Base-by-base conservation (phyloP, 2,329 filamentous ascomycete genomes). In the Dactylella cylindrospora region DNA sequence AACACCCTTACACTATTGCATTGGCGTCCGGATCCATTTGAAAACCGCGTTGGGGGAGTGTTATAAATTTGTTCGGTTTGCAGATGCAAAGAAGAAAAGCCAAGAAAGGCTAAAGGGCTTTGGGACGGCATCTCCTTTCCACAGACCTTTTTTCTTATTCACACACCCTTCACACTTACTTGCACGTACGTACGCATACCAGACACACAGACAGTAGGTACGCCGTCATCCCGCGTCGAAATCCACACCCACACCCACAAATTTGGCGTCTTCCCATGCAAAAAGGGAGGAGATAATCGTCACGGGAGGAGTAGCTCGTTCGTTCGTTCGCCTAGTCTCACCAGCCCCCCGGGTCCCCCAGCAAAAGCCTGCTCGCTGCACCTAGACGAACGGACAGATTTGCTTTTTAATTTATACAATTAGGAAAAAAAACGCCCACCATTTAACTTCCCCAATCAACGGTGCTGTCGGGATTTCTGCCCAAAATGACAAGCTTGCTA, bases 211-310 rank as follows among this genome's bases (percentile, higher is more conserved):
- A n/a, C n/a, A n/a, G n/a, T n/a, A n/a, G n/a, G n/a, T n/a, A n/a
- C n/a, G n/a, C 25, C 43, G 29, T 28, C 33, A 22, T 15, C 52
- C 44, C 39, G 25, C 36, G 44, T 55, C 51, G 35, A 47, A 38
- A 47, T 40, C 36, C 53, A 47, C 51, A 29, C 31, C 32, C 46
- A 40, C 44, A 52, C 46, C 44, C 54, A 40, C 49, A 51, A 47
- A 43, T 12, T 19, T 70, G 83, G 83, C 32, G 80, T 81, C 13
- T 77, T 80, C 15, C 29, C 8, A 33, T 45, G 20, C 17, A 19
- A 45, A 28, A 12, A 45, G 29, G 17, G 9, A 33, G 19, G 13
- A 29, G 17, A 31, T 3, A 40, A 19, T 10, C 23, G 26, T 20
- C 35, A 6, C 19, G 23, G n/a, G 25, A 20, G 17, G 28, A 33